A percentile compares a stretch with the other conserved stretches of the same genome.
These are phyloP conservation scores for Agrocybe pediades DNA, from an alignment of 768 basidiomycete genomes.

Conservation along the genomic window DNA sequence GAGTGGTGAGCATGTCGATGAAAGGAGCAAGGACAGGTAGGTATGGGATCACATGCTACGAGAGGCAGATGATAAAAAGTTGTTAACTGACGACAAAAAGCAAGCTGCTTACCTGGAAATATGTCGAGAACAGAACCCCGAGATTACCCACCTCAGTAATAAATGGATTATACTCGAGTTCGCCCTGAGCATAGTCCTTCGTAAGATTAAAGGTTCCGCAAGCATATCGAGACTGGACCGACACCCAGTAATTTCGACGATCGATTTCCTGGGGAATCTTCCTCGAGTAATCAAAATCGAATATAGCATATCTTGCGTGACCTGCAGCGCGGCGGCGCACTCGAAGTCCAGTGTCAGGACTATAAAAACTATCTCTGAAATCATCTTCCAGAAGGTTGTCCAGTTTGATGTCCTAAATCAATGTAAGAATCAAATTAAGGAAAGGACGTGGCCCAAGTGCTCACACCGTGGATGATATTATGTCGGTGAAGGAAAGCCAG, in stretches of 20 bases:
- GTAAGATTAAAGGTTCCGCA: constrained; percentile 8
- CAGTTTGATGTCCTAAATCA: constrained; percentile 5
- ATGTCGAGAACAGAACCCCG: constrained; percentile 10
- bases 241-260: constrained; percentile 3
- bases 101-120: constrained; percentile 11
- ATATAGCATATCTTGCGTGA: constrained; percentile 17
- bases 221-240: constrained; percentile 9
- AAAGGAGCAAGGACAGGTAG: constrained; percentile 29
- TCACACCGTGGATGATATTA: constrained; percentile 21
- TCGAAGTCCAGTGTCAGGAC: background rate
- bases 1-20: constrained; percentile 28
- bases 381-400: constrained; percentile 22
- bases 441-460: background rate
- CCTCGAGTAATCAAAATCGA: constrained; percentile 23
- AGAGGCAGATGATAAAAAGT: background rate
- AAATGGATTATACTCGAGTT: constrained; percentile 27
- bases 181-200: constrained; percentile 20
- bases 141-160: constrained; percentile 25
- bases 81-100: background rate
- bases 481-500: constrained; percentile 19
- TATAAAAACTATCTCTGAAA: background rate
- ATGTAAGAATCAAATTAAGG: background rate
- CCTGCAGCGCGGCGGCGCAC: constrained; percentile 11
- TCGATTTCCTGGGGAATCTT: constrained; percentile 13
- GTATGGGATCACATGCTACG: constrained; percentile 17